Percentiles rank a stretch among this genome's conserved stretches.
Evolutionary conservation across 2,329 filamentous ascomycete genomes (phyloP).

Genomic region (Zymoseptoria pseudotritici): DNA sequence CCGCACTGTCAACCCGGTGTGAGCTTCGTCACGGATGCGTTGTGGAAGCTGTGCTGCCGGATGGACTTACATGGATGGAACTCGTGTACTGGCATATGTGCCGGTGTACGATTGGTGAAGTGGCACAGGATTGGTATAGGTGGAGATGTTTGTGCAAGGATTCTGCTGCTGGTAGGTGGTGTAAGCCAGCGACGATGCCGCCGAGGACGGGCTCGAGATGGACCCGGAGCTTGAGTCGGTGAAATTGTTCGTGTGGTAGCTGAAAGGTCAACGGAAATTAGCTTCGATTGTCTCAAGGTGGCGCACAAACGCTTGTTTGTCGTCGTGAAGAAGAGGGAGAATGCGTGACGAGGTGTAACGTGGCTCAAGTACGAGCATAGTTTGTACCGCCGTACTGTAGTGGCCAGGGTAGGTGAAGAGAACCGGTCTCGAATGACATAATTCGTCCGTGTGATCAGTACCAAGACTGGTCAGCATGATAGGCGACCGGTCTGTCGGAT

Average conservation of each 20-base stretch:
- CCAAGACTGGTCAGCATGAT: conserved; percentile 14
- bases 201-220: conserved; percentile 46
- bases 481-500: conserved; percentile 14
- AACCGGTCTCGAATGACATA: conserved; percentile 12
- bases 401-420: not conserved
- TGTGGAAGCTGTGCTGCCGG: conserved; percentile 13
- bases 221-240: conserved; percentile 49
- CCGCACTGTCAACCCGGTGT: conserved; percentile 24
- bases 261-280: conserved; percentile 25
- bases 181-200: conserved; percentile 40
- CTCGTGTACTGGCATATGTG: conserved; percentile 34
- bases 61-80: conserved; percentile 40
- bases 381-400: conserved; percentile 12
- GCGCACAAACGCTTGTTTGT: conserved; percentile 5
- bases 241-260: conserved; percentile 45
- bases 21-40: conserved; percentile 15
- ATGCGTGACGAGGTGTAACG: conserved; percentile 19
- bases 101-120: conserved; percentile 32
- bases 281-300: conserved; percentile 8
- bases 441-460: conserved; percentile 18
- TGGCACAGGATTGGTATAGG: conserved; percentile 28
- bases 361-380: conserved; percentile 14
- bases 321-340: conserved; percentile 2
- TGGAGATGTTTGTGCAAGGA: conserved; percentile 31
- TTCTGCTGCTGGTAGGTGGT: conserved; percentile 25